Base-by-base conservation (phyloP, 2,329 filamentous ascomycete species). In the Arthroderma sp. region DNA sequence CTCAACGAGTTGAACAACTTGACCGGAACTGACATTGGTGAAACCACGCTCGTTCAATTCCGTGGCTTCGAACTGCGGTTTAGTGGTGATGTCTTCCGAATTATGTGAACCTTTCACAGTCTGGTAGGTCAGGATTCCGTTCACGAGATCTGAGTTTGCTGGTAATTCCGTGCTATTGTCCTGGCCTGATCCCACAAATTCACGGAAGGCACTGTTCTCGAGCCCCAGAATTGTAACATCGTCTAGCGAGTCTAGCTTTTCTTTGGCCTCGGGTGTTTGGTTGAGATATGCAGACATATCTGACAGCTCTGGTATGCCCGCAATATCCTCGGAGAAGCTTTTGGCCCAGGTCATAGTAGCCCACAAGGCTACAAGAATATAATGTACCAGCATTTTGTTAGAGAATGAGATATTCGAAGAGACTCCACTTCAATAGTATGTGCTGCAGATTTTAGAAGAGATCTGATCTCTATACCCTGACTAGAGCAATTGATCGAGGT, bases 221-320 rank as follows among this genome's bases (percentile, higher is more conserved):
- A 80, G 80, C 0, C 80, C 81, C 6, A 83, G 73, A 47, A 83
- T 69, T 4, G 82, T 85, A 55, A 83, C 71, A 63, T 83, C 81
- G 8, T 63, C 62, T 2, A 73, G 68, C 25, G 62, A 63, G 43
- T 65, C 64, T 33, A 81, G 68, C 38, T 33, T 33, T 35, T 54
- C 52, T 23, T 55, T 55, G 5, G 63, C 58, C 9, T 54, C 49
- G 4, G 57, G 58, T 11, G 56, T 54, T 25, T 55, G 51, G 35
- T 54, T 51, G 4, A 63, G 55, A 37, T 57, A 61, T 33, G 55
- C 47, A 15, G 60, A 58, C 54, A 65, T 51, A 35, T 57, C 60
- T 17, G 63, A 61, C 7, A 65, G 55, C 17, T 59, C 54, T 7
- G 59, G 28, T 28, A 60, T 62, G 28, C 47, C n/a, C 31, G 61